Evolutionary conservation across 2,329 filamentous ascomycete genomes (phyloP), one percentile per base, ranked within the genome.

Genomic region (Cladosporium sp.): DNA sequence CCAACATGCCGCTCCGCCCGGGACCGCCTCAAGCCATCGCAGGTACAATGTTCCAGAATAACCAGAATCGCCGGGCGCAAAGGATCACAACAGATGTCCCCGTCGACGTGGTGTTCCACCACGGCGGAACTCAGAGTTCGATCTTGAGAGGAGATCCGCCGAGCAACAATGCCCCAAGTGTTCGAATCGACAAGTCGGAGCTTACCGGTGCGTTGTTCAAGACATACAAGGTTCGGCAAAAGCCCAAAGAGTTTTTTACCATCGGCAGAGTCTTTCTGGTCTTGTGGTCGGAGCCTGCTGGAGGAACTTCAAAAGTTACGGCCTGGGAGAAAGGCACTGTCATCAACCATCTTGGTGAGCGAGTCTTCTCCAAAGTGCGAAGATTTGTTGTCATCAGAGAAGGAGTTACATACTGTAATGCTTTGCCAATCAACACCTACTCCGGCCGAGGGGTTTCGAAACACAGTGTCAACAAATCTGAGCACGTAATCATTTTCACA

Each of bases 401-500:
- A 35, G 64, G 62, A 2, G 31, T 50, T 0, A 35, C 44, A 3
- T 71, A 67, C 31, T 73, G 72, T 37, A 65, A 31, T 44, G 69
- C 67, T 4, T n/a, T 73, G 2, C 72, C 72, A 1, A 72, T 75
- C 40, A 53, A 64, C 3, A 74, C 71, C 1, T 75, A 75, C 49
- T 64, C 65, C 12, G 33, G 57, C 7, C 69, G 64, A 46, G 74
- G 72, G 3, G 69, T 73, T 0, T 40, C 53, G 1, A 72, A 72
- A 44, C 35, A 7, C 2, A 58, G 65, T 0, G 62, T 71, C 1
- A 68, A 31, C 5, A 71, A 71, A 31, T 65, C 66, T 5, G 71
- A 76, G 5, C 72, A 76, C 58, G 67, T 65, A 12, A 69, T 76
- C 49, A 72, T 74, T 18, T 67, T 73, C 40, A 72, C 73, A 0